Base-by-base conservation (phyloP, 176 grass and related monocot genomes). In the Aechmea fasciata region DNA sequence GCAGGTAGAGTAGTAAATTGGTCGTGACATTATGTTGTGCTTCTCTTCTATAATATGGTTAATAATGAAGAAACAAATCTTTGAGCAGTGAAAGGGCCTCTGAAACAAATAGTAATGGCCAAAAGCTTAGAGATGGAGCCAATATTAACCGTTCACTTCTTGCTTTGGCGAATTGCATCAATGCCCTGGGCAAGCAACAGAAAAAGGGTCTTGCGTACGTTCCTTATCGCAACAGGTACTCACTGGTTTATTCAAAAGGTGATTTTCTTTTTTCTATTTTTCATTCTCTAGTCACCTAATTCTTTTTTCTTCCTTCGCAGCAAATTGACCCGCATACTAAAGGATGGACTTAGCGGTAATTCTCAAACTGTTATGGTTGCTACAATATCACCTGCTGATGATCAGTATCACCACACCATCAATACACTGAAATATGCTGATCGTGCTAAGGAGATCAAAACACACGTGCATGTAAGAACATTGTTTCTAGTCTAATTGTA, bases 151-250 rank as follows among this genome's bases (percentile, higher is more conserved):
- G 73, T 13, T 99, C 94, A 69, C 87, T 99, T 69, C 89, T 99
- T 75, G 94, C 89, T 23, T 81, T 99, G 67, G 94, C 94, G 78
- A 99, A 93, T 75, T 99, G 94, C 72, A 99, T 99, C 67, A 99
- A 99, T 83, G 89, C 94, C 64, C 94, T 99, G 51, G 94, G 94
- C 52, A 99, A 99, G 81, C 89, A 93, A 70, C 91, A 99, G 29
- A 99, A 99, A 79, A 99, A 99, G 81, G 94, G 94, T 55, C 94
- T 99, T 72, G 94, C 94, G 52, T 99, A 99, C 81, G 94, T 99
- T 71, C 94, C 94, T 71, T 99, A 99, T 76, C 94, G 94, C 66
- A 99, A 93, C 84, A 99, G 94, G 94, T 89, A 85, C 55, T 72
- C 41, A 63, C 57, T 47, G 52, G 19, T 73, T 28, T 18, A 18